Conservation (phyloP, 2,329 filamentous ascomycete species). For the Phyllosticta capitalensis region DNA sequence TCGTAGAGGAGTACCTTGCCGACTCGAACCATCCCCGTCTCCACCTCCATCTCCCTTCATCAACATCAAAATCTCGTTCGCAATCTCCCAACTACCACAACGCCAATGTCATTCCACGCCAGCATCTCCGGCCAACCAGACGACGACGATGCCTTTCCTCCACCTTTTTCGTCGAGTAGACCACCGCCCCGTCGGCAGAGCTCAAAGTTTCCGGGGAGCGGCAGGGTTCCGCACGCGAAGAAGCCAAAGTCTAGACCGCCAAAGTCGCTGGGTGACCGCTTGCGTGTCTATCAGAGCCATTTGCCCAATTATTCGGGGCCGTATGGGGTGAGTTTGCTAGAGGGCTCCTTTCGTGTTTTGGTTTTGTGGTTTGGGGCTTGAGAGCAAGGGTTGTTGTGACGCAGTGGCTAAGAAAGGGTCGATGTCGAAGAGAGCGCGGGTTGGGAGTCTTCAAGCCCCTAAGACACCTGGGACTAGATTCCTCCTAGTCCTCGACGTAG, state of each 20-base stretch:
- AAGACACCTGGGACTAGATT: no score
- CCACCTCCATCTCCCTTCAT: neutral
- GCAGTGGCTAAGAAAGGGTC: no score
- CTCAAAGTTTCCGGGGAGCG: neutral
- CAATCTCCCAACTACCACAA: no score
- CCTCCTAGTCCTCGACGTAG: no score
- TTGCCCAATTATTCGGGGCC: slow-evolving; percentile 44
- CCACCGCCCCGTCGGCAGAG: neutral
- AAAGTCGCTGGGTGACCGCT: slow-evolving; percentile 38
- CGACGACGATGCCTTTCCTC: neutral
- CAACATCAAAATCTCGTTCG: neutral
- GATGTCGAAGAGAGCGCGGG: no score
- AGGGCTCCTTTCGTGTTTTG: no score
- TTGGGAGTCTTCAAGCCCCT: no score
- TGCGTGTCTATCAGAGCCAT: slow-evolving; percentile 34
- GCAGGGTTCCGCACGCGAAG: slow-evolving; percentile 24
- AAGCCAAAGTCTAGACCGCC: slow-evolving; percentile 41
- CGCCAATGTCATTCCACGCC: neutral
- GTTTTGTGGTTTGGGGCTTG: no score
- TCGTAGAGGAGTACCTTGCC: neutral
- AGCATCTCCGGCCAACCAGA: neutral
- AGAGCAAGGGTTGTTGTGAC: no score
- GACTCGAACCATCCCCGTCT: neutral
- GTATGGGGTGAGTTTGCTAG: slow-evolving; percentile 22
- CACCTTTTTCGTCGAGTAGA: neutral